Conservation (phyloP, 1,284 basidiomycete genomes). For the Ceratorhiza oryzae-sativae region DNA sequence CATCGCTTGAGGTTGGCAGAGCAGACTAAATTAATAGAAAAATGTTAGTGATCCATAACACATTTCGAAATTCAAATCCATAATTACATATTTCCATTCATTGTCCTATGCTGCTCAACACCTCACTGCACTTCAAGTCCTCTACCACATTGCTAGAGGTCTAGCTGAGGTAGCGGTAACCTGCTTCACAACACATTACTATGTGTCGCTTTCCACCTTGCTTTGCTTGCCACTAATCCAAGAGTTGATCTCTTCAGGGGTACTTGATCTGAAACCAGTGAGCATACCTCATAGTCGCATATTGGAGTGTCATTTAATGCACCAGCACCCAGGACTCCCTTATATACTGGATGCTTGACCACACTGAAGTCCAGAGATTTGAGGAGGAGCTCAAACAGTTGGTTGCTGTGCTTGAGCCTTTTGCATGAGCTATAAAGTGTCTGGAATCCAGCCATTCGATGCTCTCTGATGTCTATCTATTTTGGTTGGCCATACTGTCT, state of each 20-base stretch:
- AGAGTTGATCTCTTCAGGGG: constrained; percentile 10
- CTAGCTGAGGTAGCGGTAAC: constrained; percentile 50
- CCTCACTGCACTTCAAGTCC: constrained; percentile 43
- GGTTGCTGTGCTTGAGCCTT: constrained; percentile 26
- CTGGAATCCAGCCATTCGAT: constrained; percentile 38
- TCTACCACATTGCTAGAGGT: constrained; percentile 44
- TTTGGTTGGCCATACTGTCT: constrained; percentile 38
- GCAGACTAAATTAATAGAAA: too few species aligned
- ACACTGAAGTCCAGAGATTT: neutral
- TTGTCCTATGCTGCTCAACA: constrained; percentile 46
- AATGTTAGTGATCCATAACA: too few species aligned
- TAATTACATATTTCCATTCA: constrained; percentile 47
- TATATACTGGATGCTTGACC: constrained; percentile 38
- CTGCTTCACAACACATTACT: constrained; percentile 48
- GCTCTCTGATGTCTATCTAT: constrained; percentile 39
- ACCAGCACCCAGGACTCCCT: neutral
- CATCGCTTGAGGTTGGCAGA: too few species aligned
- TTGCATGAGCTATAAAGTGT: constrained; percentile 39
- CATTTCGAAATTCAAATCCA: constrained; percentile 45
- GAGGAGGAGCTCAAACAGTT: constrained; percentile 18
- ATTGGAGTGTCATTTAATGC: too few species aligned
- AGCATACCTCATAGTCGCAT: neutral
- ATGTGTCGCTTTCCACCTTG: constrained; percentile 6
- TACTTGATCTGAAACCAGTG: constrained; percentile 10
- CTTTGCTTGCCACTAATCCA: constrained; percentile 7